A percentile compares a stretch with the other conserved stretches of the same genome.
Evolutionary conservation across 805 yeast species (phyloP).

Genomic region (Yamadazyma ubonensis): DNA sequence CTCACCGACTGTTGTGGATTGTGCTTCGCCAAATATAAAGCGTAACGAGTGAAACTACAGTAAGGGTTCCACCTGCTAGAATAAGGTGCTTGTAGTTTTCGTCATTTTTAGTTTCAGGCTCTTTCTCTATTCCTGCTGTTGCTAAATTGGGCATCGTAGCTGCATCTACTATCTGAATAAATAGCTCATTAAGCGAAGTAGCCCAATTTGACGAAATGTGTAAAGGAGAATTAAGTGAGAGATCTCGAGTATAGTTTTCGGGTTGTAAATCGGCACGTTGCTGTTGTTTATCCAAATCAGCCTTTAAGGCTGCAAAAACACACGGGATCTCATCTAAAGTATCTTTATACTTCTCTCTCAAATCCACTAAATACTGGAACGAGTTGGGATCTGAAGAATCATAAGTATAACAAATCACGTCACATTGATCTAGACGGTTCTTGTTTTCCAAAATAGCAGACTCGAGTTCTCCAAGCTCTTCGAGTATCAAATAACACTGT

Average conservation of each 20-base stretch:
- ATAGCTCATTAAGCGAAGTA: constrained; percentile 77
- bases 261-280: constrained; percentile 87
- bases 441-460: constrained; percentile 76
- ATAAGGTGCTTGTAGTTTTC: constrained; percentile 54
- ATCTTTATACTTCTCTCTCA: constrained; percentile 58
- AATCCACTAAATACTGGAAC: constrained; percentile 73
- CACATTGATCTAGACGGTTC: constrained; percentile 75
- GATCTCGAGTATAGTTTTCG: constrained; percentile 71
- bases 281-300: constrained; percentile 93
- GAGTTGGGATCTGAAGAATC: constrained; percentile 97
- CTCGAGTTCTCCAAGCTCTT: constrained; percentile 86
- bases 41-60: constrained; percentile 61
- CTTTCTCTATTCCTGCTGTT: constrained; percentile 67
- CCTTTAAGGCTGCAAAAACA: constrained; percentile 88
- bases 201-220: constrained; percentile 92
- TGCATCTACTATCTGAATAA: constrained; percentile 84
- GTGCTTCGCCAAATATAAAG: constrained; percentile 64
- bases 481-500: constrained; percentile 87
- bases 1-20: constrained; percentile 18
- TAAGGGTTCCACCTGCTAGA: constrained; percentile 68
- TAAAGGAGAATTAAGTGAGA: constrained; percentile 74
- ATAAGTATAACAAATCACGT: constrained; percentile 83
- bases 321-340: constrained; percentile 69
- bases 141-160: constrained; percentile 75
- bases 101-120: constrained; percentile 56